Conservation (phyloP, 345 rosid species). For the Eucalyptus curtisii region DNA sequence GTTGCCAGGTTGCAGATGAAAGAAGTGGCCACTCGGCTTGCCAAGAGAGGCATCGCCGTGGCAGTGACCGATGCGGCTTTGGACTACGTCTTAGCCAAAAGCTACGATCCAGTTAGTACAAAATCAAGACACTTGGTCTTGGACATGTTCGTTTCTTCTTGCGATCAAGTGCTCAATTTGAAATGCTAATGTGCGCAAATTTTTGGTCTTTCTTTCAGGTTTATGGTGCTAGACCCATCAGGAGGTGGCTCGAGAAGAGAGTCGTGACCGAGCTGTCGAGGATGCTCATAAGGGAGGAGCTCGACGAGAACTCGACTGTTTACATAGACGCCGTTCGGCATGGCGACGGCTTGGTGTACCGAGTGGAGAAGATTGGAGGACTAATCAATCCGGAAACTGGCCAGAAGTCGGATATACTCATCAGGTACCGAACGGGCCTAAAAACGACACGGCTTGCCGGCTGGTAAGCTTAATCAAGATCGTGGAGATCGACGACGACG, state of each 20-base stretch:
- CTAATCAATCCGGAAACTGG: constrained; percentile 66
- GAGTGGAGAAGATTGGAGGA: constrained; percentile 68
- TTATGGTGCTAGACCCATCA: constrained; percentile 78
- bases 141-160: not conserved
- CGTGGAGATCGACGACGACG: constrained; percentile 47
- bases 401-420: constrained; percentile 49
- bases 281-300: constrained; percentile 74
- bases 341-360: constrained; percentile 31
- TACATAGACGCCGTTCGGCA: constrained; percentile 42
- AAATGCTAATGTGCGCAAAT: not conserved
- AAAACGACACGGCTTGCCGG: constrained; percentile 34
- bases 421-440: constrained; percentile 31
- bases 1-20: constrained; percentile 80
- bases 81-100: constrained; percentile 51
- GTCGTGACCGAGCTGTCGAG: constrained; percentile 81
- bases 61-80: constrained; percentile 67
- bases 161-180: not conserved
- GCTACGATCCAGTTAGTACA: constrained; percentile 74
- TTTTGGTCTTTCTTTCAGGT: constrained; percentile 17
- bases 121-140: not conserved
- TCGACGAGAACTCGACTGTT: constrained; percentile 70
- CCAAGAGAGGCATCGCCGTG: constrained; percentile 72
- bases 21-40: constrained; percentile 69
- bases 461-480: constrained; percentile 80
- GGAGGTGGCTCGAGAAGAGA: constrained; percentile 90